A percentile compares a stretch with the other conserved stretches of the same genome.
phyloP scores from a whole-genome alignment of 495 filamentous ascomycete species.

The Pseudevernia furfuracea region DNA sequence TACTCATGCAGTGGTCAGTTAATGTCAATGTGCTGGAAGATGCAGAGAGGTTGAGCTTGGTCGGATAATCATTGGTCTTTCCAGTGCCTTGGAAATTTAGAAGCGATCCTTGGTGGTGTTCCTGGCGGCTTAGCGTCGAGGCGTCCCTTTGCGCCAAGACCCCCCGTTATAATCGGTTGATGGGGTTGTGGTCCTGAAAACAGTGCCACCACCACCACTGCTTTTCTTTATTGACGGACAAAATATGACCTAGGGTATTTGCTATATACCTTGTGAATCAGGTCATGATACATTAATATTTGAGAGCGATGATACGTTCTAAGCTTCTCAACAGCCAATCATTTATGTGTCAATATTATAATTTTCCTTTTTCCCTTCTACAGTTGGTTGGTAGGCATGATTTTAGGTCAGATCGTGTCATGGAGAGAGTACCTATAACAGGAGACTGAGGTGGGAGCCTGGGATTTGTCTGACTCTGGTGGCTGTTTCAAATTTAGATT shows the following conservation, averaged over 20 bases:
- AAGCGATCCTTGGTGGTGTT: not conserved
- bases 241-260: too few relatives aligned
- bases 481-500: constrained; percentile 2
- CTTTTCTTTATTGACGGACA: not conserved
- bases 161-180: not conserved
- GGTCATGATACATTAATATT: not conserved
- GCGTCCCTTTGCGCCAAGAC: not conserved
- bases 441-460: constrained; percentile 4
- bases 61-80: not conserved
- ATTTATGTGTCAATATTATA: not conserved
- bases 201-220: too few relatives aligned
- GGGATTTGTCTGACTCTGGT: not conserved
- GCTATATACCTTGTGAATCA: too few relatives aligned
- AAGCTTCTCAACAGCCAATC: not conserved
- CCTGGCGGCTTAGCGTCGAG: not conserved
- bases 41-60: not conserved
- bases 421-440: too few relatives aligned
- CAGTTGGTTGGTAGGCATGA: too few relatives aligned
- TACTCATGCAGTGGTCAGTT: not conserved
- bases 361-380: too few relatives aligned
- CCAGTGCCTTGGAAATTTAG: not conserved
- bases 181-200: not conserved
- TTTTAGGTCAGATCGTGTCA: too few relatives aligned
- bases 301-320: not conserved
- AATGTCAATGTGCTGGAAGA: not conserved